Base-by-base conservation (phyloP, 306 rosid genomes). In the Vigna unguiculata region DNA sequence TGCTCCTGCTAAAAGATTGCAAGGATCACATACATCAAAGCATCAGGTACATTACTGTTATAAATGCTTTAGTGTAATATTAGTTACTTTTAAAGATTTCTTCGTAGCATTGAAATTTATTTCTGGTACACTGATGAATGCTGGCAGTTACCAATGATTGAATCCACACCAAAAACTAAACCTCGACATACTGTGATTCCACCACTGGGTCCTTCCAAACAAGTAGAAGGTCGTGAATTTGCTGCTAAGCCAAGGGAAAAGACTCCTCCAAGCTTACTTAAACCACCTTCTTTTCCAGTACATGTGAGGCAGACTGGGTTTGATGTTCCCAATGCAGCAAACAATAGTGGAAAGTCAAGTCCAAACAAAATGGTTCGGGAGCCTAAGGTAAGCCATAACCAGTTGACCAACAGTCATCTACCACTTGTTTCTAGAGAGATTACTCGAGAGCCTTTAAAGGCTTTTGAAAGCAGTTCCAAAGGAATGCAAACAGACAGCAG, bases 401-500 rank as follows among this genome's bases (percentile, higher is more conserved):
- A 75, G 80, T 77, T 79, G 71, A 77, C 82, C 74, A 85, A 84
- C 21, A 80, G 87, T 72, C 80, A 51, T 78, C 61, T 75, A 25
- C 47, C 83, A 52, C 82, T 30, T 73, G 74, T 76, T 75, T 77
- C 89, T 62, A 54, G 63, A 71, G 91, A 84, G 83, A 71, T 74
- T 12, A 69, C 49, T 43, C 64, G 66, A 68, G 96, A 85, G 76
- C 88, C 89, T 49, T 84, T 9, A 54, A 83, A 80, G 68, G 68
- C 82, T 80, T 86, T 54, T 74, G 91, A 87, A 82, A 86, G 72
- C 15, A 69, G 77, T 81, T 84, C 86, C 47, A 90, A 82, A 82
- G 91, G 87, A 87, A 80, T 86, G 86, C 91, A 82, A 57, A 85
- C 87, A 7, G 89, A 83, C 40, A 78, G 87, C 82, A 85, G 91